Conservation (phyloP, 768 basidiomycete genomes). For the Plicaturopsis crispa region DNA sequence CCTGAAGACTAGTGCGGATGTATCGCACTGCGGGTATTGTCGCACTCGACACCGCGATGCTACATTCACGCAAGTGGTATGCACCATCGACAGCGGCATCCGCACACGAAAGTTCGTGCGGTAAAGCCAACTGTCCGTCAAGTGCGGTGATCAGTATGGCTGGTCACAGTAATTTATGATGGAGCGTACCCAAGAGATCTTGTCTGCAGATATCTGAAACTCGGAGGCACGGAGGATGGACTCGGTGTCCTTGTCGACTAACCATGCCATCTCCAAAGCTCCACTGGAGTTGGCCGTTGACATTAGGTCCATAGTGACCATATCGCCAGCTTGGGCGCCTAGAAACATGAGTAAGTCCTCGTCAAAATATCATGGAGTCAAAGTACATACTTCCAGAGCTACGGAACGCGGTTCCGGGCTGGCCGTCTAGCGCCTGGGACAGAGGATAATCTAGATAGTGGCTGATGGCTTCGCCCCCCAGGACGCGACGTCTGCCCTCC, state of each 20-base stretch:
- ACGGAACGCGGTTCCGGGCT: slow-evolving; percentile 39
- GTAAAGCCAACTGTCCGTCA: too few species aligned
- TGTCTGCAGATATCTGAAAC: slow-evolving; percentile 23
- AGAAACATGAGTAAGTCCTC: too few species aligned
- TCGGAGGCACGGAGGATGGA: slow-evolving; percentile 18
- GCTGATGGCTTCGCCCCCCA: slow-evolving; percentile 25
- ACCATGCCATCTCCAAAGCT: slow-evolving; percentile 27
- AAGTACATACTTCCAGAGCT: slow-evolving; percentile 35
- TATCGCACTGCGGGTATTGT: slow-evolving; percentile 12
- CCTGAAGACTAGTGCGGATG: slow-evolving; percentile 20
- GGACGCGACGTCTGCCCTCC: slow-evolving; percentile 18
- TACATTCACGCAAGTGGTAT: slow-evolving; percentile 17
- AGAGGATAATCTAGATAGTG: slow-evolving; percentile 38
- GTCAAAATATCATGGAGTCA: too few species aligned
- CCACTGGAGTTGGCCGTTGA: too few species aligned
- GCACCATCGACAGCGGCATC: too few species aligned
- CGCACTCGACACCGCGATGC: slow-evolving; percentile 8
- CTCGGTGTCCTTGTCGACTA: slow-evolving; percentile 27
- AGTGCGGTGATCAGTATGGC: too few species aligned
- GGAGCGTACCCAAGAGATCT: slow-evolving; percentile 24
- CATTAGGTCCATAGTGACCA: slow-evolving; percentile 30
- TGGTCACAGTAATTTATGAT: too few species aligned
- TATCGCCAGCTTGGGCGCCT: slow-evolving; percentile 27
- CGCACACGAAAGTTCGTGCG: too few species aligned
- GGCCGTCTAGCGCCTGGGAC: slow-evolving; percentile 50